Conservation (phyloP, 371 early-diverging fungal genomes). For the Haplosporangium sp. region DNA sequence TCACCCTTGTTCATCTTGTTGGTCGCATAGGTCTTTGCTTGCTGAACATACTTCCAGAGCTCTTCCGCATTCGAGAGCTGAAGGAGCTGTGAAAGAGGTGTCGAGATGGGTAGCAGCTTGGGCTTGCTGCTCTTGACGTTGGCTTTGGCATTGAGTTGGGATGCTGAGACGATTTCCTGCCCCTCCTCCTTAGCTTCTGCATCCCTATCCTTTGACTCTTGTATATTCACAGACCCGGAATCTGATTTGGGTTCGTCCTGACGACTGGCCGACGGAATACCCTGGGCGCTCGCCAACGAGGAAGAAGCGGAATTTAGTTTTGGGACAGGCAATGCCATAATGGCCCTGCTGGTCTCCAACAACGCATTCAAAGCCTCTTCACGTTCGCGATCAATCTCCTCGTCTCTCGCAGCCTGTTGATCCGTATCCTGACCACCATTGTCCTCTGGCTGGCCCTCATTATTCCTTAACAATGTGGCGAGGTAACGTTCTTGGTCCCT, state of each 20-base stretch:
- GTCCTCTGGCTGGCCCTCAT: neutral
- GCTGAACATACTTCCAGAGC: conserved; percentile 50
- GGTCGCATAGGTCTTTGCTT: conserved; percentile 49
- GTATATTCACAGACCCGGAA: neutral
- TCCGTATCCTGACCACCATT: no score
- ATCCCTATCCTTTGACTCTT: neutral
- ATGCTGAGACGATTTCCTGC: neutral
- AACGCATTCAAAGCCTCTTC: conserved; percentile 16
- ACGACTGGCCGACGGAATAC: neutral
- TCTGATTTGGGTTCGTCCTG: neutral
- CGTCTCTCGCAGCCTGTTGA: neutral
- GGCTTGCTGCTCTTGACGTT: conserved; percentile 25
- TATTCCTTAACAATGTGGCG: conserved; percentile 11
- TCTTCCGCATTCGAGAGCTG: conserved; percentile 37
- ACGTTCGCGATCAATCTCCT: neutral
- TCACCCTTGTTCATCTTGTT: conserved; percentile 52
- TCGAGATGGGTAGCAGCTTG: conserved; percentile 48
- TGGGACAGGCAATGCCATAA: conserved; percentile 12
- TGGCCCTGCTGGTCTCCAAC: conserved; percentile 9
- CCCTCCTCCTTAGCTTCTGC: neutral
- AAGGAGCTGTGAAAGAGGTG: conserved; percentile 37
- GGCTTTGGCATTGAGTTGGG: conserved; percentile 14
- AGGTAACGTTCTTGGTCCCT: conserved; percentile 46
- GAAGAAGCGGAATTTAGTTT: neutral
- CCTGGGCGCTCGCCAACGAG: conserved; percentile 2